Conservation (phyloP, 1,139 yeast species). For the Saccharomyces hybrid region DNA sequence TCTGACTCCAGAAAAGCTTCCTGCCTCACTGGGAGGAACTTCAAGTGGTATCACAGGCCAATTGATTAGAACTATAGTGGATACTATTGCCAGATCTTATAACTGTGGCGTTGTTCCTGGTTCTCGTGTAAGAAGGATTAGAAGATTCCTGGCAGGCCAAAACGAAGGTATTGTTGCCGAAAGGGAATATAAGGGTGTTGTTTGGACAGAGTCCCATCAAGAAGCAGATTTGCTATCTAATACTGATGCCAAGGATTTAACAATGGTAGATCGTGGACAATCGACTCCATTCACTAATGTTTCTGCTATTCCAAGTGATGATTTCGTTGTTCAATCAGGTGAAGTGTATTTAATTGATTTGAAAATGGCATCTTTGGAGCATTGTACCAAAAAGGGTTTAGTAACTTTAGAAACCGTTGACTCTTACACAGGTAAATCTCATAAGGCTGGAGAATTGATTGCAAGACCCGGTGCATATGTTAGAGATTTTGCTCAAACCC, state of each 20-base stretch:
- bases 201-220: slow-evolving; percentile 81
- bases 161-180: slow-evolving; percentile 87
- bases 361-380: slow-evolving; percentile 62
- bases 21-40: slow-evolving; percentile 30
- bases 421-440: slow-evolving; percentile 54
- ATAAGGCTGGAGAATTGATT: slow-evolving; percentile 42
- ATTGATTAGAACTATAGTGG: slow-evolving; percentile 65
- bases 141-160: slow-evolving; percentile 94
- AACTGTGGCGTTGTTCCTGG: slow-evolving; percentile 86
- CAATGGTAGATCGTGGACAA: slow-evolving; percentile 30
- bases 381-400: slow-evolving; percentile 50
- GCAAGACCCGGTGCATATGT: slow-evolving; percentile 67
- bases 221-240: slow-evolving; percentile 50
- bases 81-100: slow-evolving; percentile 70
- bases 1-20: slow-evolving; percentile 66
- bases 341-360: slow-evolving; percentile 85
- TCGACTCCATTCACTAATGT: slow-evolving; percentile 31
- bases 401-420: slow-evolving; percentile 60
- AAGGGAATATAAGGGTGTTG: slow-evolving; percentile 85
- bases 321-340: slow-evolving; percentile 64
- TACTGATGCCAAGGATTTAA: slow-evolving; percentile 36
- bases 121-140: slow-evolving; percentile 79
- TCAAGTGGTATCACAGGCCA: slow-evolving; percentile 49
- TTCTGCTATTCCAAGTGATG: slow-evolving; percentile 63
- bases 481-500: slow-evolving; percentile 76